Conservation (phyloP, 75 land plant species). For the Selaginella tamariscina region DNA sequence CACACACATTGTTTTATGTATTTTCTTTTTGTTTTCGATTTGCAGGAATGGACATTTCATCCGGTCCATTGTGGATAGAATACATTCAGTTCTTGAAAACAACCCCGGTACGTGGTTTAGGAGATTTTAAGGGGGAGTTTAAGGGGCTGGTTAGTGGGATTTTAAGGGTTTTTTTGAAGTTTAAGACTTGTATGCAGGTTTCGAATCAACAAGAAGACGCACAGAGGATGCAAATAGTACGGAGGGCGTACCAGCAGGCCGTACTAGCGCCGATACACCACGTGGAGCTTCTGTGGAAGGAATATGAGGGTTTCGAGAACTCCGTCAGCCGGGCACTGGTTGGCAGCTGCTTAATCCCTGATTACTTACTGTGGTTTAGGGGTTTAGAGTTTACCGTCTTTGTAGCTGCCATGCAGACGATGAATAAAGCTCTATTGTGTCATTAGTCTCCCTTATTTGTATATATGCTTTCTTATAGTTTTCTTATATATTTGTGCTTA, state of each 20-base stretch:
- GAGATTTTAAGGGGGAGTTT: not conserved
- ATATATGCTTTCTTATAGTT: too few relatives aligned
- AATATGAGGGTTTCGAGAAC: conserved; percentile 95
- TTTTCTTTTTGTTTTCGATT: not conserved
- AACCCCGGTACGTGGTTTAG: conserved; percentile 41
- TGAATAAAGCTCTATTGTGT: not conserved
- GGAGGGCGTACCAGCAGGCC: conserved; percentile 88
- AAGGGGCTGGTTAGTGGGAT: too few relatives aligned
- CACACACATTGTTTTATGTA: not conserved
- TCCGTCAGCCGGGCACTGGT: conserved; percentile 95
- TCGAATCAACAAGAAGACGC: conserved; percentile 70
- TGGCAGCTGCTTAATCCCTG: conserved; percentile 5
- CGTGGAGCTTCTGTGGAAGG: conserved; percentile 95
- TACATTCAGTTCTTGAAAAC: conserved; percentile 87
- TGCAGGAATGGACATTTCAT: conserved; percentile 73
- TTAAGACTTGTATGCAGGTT: conserved; percentile 33
- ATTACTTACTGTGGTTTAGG: too few relatives aligned
- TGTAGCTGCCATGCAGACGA: not conserved
- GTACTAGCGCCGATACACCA: conserved; percentile 83
- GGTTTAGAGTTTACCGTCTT: too few relatives aligned
- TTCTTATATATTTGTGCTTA: not conserved
- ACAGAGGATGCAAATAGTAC: conserved; percentile 67
- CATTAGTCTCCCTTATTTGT: too few relatives aligned
- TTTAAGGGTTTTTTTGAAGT: not conserved
- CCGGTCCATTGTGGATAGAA: conserved; percentile 96